Conservation (phyloP, 768 basidiomycete genomes). For the Lactarius hatsudake region DNA sequence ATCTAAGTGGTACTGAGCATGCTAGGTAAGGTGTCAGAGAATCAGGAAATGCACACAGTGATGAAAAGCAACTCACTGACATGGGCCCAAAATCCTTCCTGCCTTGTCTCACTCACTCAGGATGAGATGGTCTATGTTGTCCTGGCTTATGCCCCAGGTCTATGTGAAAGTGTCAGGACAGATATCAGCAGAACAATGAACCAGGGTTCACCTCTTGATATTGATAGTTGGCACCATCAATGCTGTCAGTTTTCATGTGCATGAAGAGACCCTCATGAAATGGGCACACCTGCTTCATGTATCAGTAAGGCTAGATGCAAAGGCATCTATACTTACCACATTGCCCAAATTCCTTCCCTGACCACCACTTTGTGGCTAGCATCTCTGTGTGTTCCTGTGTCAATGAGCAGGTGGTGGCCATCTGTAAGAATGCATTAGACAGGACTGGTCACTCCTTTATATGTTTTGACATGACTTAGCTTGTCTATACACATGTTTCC, state of each 20-base stretch:
- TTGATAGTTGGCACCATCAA: background rate
- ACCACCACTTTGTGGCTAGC: background rate
- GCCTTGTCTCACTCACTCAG: too few relatives aligned
- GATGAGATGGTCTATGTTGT: too few relatives aligned
- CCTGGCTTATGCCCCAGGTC: background rate
- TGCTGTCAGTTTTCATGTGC: background rate
- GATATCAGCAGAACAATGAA: background rate
- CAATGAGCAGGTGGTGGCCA: too few relatives aligned
- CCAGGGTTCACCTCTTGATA: background rate
- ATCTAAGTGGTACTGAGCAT: background rate
- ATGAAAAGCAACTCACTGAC: background rate
- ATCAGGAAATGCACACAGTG: fast-evolving
- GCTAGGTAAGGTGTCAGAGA: background rate
- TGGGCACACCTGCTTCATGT: background rate
- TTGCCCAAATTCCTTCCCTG: background rate
- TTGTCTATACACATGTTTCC: too few relatives aligned
- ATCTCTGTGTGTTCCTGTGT: background rate
- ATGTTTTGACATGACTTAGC: too few relatives aligned
- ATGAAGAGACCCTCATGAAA: background rate
- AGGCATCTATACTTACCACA: background rate
- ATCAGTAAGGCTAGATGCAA: background rate
- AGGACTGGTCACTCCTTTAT: too few relatives aligned
- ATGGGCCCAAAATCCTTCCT: background rate
- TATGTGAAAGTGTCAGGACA: background rate
- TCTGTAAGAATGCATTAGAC: too few relatives aligned